Evolutionary conservation across 805 yeast species (phyloP).

Genomic region (Ogataea haglerorum): DNA sequence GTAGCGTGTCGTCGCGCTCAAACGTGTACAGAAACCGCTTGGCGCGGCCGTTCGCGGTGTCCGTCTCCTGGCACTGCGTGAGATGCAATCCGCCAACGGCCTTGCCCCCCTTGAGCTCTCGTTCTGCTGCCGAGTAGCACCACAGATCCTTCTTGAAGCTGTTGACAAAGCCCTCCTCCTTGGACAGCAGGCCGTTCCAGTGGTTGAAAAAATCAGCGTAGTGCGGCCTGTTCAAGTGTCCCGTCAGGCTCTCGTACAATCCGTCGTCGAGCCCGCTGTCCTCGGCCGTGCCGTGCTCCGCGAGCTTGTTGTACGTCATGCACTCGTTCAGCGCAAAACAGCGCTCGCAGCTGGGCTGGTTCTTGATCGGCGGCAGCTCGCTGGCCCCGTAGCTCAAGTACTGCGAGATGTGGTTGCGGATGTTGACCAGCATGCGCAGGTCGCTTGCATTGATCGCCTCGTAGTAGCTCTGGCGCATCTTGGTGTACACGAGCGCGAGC

Average conservation of each 20-base stretch:
- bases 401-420: constrained; percentile 67
- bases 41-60: constrained; percentile 11
- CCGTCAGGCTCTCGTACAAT: constrained; percentile 46
- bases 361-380: constrained; percentile 51
- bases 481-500: constrained; percentile 73
- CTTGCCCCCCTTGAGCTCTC: constrained; percentile 61
- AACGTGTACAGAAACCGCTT: constrained; percentile 47
- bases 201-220: constrained; percentile 58
- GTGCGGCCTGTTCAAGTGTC: constrained; percentile 39
- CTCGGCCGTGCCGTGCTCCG: constrained; percentile 56
- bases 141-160: constrained; percentile 62
- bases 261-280: constrained; percentile 50
- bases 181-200: constrained; percentile 72
- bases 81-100: constrained; percentile 53
- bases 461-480: constrained; percentile 42
- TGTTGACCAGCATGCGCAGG: constrained; percentile 62
- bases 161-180: constrained; percentile 63
- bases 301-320: constrained; percentile 58
- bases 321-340: constrained; percentile 59
- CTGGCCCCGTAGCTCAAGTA: constrained; percentile 49
- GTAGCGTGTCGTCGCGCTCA: constrained; percentile 30
- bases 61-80: constrained; percentile 27
- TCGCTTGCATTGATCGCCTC: constrained; percentile 50
- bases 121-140: constrained; percentile 52
- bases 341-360: constrained; percentile 53